Evolutionary conservation across 352 stramenopile genomes (phyloP), one percentile per base, ranked within the genome.

Genomic region (Pythium brachiatum): DNA sequence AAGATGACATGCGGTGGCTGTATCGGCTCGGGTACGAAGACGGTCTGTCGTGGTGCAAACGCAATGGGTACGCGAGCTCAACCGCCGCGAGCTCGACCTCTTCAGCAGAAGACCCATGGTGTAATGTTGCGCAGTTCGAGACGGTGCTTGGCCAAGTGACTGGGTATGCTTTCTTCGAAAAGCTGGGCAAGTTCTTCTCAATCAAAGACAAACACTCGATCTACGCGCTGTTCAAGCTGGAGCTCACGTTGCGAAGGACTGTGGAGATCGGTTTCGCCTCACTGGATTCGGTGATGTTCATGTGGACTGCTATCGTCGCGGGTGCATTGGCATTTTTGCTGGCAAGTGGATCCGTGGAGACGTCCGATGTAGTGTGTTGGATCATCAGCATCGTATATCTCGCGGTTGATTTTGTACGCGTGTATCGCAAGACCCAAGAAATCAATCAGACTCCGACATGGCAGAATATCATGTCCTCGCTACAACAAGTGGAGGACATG

Each of bases 1-100:
- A 73, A 36, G 66, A 78, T 2, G 75, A 83, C 36, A 73, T 90
- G 58, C 46, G 60, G 34, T 90, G 81, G 81, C 39, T 89, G 21
- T 85, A 76, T 26, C 62, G 80, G 2, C 50, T 88, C 32, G 80
- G 80, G 3, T 83, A 87, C 47, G 60, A 69, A 34, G 78, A 84
- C 65, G 71, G 59, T 13, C 53, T 82, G 43, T 39, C 60, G 0
- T 85, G 77, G 75, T 44, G 36, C 36, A 13, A 21, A 3, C 36
- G 16, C 3, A 44, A 44, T 12, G 36, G 36, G 21, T 44, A 21
- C 36, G 7, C 16, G 13, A 3, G n/a, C n/a, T n/a, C n/a, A n/a
- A n/a, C n/a, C n/a, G n/a, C n/a, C n/a, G n/a, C n/a, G n/a, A n/a
- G n/a, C n/a, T n/a, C n/a, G n/a, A n/a, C n/a, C n/a, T n/a, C n/a